Percentiles rank a stretch among this genome's conserved stretches.
Evolutionary conservation across 2,329 filamentous ascomycete genomes (phyloP).

Genomic region (Paraconiothyrium sp.): DNA sequence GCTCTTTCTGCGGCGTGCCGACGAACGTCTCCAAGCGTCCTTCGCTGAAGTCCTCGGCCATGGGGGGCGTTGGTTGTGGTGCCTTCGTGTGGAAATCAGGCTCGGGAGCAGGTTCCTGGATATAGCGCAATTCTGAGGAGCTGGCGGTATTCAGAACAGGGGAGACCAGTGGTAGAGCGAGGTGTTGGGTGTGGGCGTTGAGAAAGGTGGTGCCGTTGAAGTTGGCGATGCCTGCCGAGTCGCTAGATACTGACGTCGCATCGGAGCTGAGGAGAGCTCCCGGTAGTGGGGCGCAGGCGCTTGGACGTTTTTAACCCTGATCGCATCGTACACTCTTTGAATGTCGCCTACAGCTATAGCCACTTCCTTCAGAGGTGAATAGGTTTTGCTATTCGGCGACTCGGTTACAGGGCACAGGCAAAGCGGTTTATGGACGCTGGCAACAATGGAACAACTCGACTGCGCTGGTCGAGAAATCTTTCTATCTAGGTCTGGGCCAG

Average conservation of each 20-base stretch:
- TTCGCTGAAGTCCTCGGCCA: constrained; percentile 55
- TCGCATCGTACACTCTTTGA: constrained; percentile 15
- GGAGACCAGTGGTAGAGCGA: constrained; percentile 12
- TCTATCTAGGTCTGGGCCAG: not conserved
- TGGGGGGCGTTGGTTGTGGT: constrained; percentile 15
- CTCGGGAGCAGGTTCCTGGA: not conserved
- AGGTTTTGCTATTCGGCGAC: not conserved
- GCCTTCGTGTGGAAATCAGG: not conserved
- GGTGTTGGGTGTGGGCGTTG: constrained; percentile 10
- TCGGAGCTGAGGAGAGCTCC: constrained; percentile 15
- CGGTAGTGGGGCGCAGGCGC: constrained; percentile 15
- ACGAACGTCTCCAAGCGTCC: constrained; percentile 87
- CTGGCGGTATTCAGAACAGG: constrained; percentile 15
- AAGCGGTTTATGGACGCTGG: not conserved
- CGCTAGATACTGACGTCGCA: constrained; percentile 27
- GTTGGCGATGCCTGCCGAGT: constrained; percentile 14
- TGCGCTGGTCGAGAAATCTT: not conserved
- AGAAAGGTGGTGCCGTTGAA: constrained; percentile 12
- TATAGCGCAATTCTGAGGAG: not conserved
- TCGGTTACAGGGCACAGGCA: not conserved
- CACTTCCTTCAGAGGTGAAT: not conserved
- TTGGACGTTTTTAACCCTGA: constrained; percentile 18
- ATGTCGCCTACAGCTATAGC: not conserved
- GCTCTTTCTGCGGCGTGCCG: constrained; percentile 87
- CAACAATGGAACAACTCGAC: not conserved